A percentile compares a stretch with the other conserved stretches of the same genome.
These are phyloP conservation scores for Botrytis medusae DNA, from an alignment of 2,329 filamentous ascomycete species.

Conservation along the genomic window DNA sequence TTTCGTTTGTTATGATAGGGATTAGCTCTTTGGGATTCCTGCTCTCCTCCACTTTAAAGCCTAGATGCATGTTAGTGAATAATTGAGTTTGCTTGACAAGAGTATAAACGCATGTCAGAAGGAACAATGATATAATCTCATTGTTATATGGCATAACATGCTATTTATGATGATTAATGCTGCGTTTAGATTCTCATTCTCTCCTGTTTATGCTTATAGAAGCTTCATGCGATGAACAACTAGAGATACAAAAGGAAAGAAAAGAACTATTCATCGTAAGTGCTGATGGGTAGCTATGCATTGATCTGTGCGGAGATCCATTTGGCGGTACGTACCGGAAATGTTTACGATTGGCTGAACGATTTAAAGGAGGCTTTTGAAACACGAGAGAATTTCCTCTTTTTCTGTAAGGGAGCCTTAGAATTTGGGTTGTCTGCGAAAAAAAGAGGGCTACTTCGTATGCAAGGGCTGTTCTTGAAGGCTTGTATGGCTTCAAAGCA, in stretches of 20 bases:
- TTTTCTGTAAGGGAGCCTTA: not conserved
- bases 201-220: not conserved
- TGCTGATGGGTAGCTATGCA: not conserved
- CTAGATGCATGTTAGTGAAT: not conserved
- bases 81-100: not conserved
- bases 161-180: not conserved
- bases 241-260: not conserved
- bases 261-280: not conserved
- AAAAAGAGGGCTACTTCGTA: not conserved
- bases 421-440: not conserved
- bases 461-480: not conserved
- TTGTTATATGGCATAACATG: not conserved
- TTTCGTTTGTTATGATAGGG: not conserved
- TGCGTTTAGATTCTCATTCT: not conserved
- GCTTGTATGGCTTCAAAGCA: not conserved
- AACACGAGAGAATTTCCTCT: not conserved
- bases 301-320: conserved; percentile 3
- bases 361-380: not conserved
- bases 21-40: not conserved
- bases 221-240: not conserved
- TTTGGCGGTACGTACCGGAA: not conserved
- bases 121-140: not conserved
- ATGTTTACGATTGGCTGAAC: not conserved
- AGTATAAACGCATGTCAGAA: not conserved
- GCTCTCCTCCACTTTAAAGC: not conserved